Percentiles rank a stretch among this genome's conserved stretches.
Conservation (phyloP, 495 filamentous ascomycete genomes). For the Thozetella sp. region DNA sequence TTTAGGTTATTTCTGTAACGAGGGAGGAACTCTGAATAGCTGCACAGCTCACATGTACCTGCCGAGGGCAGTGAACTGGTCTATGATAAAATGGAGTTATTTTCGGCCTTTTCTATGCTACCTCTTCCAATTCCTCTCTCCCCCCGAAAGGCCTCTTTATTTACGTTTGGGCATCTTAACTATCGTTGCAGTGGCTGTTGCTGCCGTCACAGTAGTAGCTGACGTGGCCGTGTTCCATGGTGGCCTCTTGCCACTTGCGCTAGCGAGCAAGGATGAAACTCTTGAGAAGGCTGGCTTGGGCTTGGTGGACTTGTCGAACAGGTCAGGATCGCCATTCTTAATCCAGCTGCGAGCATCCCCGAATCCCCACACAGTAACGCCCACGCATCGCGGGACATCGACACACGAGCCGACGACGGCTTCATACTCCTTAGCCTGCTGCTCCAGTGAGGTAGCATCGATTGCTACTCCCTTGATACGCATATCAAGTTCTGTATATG, state of each 20-base stretch:
- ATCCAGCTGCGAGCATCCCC: slow-evolving; percentile 55
- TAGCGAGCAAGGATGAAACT: neutral
- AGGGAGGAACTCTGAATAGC: no score
- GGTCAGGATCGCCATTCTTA: slow-evolving; percentile 41
- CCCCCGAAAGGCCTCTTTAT: no score
- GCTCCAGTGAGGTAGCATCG: slow-evolving; percentile 29
- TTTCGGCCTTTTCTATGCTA: no score
- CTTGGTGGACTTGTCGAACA: slow-evolving; percentile 12
- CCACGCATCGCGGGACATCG: slow-evolving; percentile 47
- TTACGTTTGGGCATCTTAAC: slow-evolving; percentile 1
- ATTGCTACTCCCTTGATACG: slow-evolving; percentile 32
- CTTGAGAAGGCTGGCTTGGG: slow-evolving; percentile 18
- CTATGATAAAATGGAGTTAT: no score
- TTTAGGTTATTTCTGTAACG: no score
- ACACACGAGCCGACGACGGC: slow-evolving; percentile 49
- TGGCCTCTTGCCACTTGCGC: slow-evolving; percentile 12
- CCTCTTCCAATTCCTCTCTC: no score
- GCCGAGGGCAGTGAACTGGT: no score
- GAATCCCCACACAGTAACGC: slow-evolving; percentile 60
- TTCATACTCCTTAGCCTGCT: slow-evolving; percentile 53
- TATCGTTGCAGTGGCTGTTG: slow-evolving; percentile 6
- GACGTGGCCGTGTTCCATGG: slow-evolving; percentile 13
- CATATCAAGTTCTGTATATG: slow-evolving; percentile 58
- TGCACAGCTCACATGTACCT: no score
- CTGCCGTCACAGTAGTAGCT: slow-evolving; percentile 2